Conservation (phyloP, 225 moss, liverwort and hornwort genomes). For the Polytrichum formosum region DNA sequence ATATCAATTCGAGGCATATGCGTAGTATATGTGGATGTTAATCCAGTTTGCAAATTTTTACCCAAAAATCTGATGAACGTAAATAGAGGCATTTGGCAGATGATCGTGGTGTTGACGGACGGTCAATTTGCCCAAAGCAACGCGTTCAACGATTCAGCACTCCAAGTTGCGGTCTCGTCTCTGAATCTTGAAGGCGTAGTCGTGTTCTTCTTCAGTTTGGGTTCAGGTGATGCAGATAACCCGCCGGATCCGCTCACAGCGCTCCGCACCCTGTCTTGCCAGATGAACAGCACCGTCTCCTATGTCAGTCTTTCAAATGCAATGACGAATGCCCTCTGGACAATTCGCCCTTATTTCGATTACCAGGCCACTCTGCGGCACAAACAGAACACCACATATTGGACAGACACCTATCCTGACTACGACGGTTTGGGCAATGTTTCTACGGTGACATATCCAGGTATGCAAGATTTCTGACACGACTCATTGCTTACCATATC, state of each 20-base stretch:
- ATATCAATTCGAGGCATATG: too few relatives aligned
- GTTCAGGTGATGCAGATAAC: conserved; percentile 20
- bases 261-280: conserved; percentile 43
- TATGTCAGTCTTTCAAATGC: conserved; percentile 34
- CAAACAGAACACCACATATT: conserved; percentile 31
- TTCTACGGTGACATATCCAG: conserved; percentile 47
- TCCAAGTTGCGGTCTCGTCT: conserved; percentile 27
- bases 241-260: conserved; percentile 31
- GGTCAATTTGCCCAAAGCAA: conserved; percentile 37
- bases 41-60: too few relatives aligned
- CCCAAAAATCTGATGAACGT: too few relatives aligned
- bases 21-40: too few relatives aligned
- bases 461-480: conserved; percentile 6
- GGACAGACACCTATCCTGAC: conserved; percentile 42
- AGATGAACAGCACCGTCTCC: conserved; percentile 43
- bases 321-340: conserved; percentile 48
- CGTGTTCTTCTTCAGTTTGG: conserved; percentile 45
- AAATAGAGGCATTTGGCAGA: conserved; percentile 19
- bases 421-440: conserved; percentile 41
- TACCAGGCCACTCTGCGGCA: conserved; percentile 42
- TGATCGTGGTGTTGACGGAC: conserved; percentile 53
- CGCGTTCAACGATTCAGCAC: conserved; percentile 27
- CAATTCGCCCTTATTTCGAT: conserved; percentile 51
- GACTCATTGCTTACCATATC: background rate
- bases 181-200: conserved; percentile 32